phyloP scores from a whole-genome alignment of 108 stramenopile species.

The Seminavis robusta region DNA sequence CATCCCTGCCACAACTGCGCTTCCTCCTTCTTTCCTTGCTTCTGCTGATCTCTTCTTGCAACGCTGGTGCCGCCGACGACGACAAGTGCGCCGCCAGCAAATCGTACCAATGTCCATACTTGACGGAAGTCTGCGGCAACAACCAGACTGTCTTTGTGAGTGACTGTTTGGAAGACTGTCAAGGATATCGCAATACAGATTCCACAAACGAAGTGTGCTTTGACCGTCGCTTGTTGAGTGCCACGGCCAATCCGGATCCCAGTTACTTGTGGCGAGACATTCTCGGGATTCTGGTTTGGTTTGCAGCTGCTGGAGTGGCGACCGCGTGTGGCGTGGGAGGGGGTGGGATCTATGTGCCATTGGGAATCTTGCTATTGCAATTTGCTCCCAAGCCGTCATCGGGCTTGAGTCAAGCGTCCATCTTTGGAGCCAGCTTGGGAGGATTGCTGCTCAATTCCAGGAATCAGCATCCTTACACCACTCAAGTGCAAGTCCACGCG shows the following conservation, averaged over 20 bases:
- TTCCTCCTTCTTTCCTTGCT: not conserved
- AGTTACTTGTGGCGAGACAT: constrained; percentile 56
- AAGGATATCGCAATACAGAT: constrained; percentile 34
- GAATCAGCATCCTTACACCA: constrained; percentile 43
- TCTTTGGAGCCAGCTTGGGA: constrained; percentile 64
- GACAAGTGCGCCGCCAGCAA: constrained; percentile 1
- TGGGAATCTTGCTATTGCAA: constrained; percentile 56
- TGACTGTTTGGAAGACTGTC: constrained; percentile 31
- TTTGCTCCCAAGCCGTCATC: constrained; percentile 59
- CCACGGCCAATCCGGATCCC: constrained; percentile 36
- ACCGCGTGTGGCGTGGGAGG: constrained; percentile 73
- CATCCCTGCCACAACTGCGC: too few species aligned
- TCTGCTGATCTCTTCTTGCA: not conserved
- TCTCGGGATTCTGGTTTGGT: constrained; percentile 56
- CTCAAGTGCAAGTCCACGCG: too few species aligned
- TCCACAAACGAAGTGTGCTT: constrained; percentile 34
- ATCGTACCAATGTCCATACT: constrained; percentile 12
- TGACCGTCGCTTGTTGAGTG: constrained; percentile 48
- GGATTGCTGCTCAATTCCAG: constrained; percentile 55
- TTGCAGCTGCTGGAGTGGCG: constrained; percentile 47
- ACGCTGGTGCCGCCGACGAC: not conserved
- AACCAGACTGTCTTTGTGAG: constrained; percentile 19
- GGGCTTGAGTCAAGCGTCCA: constrained; percentile 59
- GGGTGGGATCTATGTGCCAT: constrained; percentile 70
- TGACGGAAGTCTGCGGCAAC: not conserved